Conservation (phyloP, 2,329 filamentous ascomycete species). For the Colletotrichum sp. region DNA sequence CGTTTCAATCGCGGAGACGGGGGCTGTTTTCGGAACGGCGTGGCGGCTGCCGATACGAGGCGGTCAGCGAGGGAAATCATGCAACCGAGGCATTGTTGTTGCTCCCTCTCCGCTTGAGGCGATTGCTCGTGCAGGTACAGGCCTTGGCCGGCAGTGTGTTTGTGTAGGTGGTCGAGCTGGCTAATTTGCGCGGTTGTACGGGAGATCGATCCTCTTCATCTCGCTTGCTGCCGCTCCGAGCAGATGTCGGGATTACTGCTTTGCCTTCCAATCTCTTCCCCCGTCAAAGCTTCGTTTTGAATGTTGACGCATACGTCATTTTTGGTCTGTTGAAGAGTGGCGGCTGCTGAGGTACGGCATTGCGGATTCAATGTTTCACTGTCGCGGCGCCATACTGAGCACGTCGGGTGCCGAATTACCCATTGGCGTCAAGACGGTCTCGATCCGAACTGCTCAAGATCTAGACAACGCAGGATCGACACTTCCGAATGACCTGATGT, state of each 20-base stretch:
- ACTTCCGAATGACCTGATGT: background rate
- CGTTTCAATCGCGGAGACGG: background rate
- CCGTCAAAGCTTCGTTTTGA: background rate
- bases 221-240: background rate
- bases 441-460: background rate
- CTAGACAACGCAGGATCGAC: background rate
- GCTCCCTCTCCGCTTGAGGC: background rate
- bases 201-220: background rate
- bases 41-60: background rate
- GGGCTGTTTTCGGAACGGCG: constrained; percentile 9
- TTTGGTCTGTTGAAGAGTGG: background rate
- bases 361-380: background rate
- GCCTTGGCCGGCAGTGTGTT: background rate
- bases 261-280: background rate
- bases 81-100: background rate
- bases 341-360: background rate
- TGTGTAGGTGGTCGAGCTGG: background rate
- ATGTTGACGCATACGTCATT: background rate
- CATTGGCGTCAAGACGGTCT: background rate
- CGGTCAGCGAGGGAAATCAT: background rate
- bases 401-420: background rate
- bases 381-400: background rate
- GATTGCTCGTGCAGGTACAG: background rate
- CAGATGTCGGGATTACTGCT: background rate
- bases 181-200: background rate